Evolutionary conservation across 2,329 filamentous ascomycete genomes (phyloP), one percentile per base, ranked within the genome.

Genomic region (Polychaeton citri): DNA sequence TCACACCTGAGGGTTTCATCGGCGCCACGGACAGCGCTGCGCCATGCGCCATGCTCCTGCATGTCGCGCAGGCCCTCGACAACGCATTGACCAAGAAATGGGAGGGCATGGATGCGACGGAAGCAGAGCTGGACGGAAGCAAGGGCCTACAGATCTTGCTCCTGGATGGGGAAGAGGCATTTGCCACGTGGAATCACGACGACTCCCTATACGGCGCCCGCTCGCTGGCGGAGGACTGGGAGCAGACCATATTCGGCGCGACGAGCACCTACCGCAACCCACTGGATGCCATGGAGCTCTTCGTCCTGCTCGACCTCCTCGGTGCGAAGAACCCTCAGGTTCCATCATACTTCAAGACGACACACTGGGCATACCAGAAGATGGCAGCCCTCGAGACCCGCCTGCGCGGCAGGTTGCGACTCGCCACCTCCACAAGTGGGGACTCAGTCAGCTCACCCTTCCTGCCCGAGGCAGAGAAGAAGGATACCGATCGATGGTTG

Each of bases 91-190:
- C 79, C 19, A 71, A 70, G 53, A 93, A 88, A 61, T 96, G 90
- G 83, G 70, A 73, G 19, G 69, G 69, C 20, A 83, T 87, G 73
- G 58, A 74, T 44, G 70, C 65, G 4, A 3, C 3, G 15, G 66
- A 71, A 3, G 30, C 13, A 17, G 30, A 32, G 5, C 5, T 32
- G 30, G 68, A 63, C 1, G 55, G 55, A 5, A 46, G 38, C 3
- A 78, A 76, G 52, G 88, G 88, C 1, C 70, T 98, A 21, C 90
- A 96, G 63, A 81, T 98, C 19, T 46, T 98, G 19, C 71, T 98
- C 37, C 62, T 98, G 6, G 90, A 98, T 52, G 90, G 90, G 4
- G 90, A 98, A 61, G 90, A 98, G 59, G 87, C 90, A 0, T 98
- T 93, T 59, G 63, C 74, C 16, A 59, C 59, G 1, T 98, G 90